Conservation (phyloP, 352 stramenopile species). For the Phytophthora palmivora region DNA sequence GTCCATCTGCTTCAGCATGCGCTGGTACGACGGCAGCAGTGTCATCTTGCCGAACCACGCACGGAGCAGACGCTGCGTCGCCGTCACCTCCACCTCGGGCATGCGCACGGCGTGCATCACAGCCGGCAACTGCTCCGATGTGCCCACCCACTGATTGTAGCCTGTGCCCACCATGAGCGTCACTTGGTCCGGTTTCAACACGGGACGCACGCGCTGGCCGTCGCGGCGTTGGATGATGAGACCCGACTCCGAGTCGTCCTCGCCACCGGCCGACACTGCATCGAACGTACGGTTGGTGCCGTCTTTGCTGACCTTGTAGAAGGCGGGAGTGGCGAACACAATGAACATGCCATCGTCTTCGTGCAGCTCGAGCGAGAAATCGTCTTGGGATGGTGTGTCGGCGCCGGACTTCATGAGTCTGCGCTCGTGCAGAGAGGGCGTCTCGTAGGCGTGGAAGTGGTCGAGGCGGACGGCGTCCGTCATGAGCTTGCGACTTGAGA, state of each 20-base stretch:
- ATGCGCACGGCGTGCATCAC: conserved; percentile 72
- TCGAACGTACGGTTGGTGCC: conserved; percentile 31
- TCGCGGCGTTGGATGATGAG: conserved; percentile 61
- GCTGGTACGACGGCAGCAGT: conserved; percentile 59
- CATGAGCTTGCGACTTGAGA: conserved; percentile 60
- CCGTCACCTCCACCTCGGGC: conserved; percentile 38
- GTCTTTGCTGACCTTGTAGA: conserved; percentile 57
- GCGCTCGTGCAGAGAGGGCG: conserved; percentile 29
- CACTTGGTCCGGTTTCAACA: conserved; percentile 60
- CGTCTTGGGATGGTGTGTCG: conserved; percentile 23
- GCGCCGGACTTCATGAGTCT: conserved; percentile 17
- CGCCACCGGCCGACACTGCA: conserved; percentile 31
- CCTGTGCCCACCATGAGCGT: conserved; percentile 70
- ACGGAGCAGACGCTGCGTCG: conserved; percentile 48
- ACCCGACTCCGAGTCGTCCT: conserved; percentile 46
- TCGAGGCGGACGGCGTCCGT: conserved; percentile 62
- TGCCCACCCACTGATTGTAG: conserved; percentile 58
- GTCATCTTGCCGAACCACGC: conserved; percentile 75
- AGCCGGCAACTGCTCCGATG: conserved; percentile 50
- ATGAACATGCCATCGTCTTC: conserved; percentile 72
- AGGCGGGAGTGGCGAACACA: conserved; percentile 54
- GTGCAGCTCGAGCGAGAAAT: conserved; percentile 61
- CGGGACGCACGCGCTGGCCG: conserved; percentile 49
- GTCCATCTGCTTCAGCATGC: conserved; percentile 55
- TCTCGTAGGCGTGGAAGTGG: conserved; percentile 71